Evolutionary conservation across 305 asterid genomes (phyloP), one percentile per base, ranked within the genome.

Genomic region (Solanum hybrid): DNA sequence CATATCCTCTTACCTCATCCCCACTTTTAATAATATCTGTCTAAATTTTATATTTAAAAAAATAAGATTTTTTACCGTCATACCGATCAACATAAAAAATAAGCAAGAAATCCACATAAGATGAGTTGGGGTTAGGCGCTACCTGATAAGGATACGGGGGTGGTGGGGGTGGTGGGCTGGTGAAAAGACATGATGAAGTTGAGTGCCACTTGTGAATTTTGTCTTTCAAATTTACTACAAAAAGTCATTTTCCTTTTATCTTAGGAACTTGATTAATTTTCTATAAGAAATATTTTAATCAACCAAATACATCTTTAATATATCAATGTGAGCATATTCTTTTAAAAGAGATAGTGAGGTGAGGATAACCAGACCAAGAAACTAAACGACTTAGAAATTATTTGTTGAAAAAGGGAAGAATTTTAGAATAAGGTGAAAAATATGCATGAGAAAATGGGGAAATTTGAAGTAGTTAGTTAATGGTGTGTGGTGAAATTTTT

Each of bases 51-150:
- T 0, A 42, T 42, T 42, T 42, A 0, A 61, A 22, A 67, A 22
- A n/a, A 67, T 24, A 67, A 12, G 0, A 0, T 0, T 12, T 57
- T 2, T n/a, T 69, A 69, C 1, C 0, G 6, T 5, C 6, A 3
- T 64, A 22, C 5, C 2, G 14, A 69, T n/a, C 75, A 24, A 69
- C 71, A 61, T 61, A 8, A 3, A 10, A 69, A 69, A 24, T 67
- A n/a, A 69, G 14, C 13, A 69, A 69, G 8, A 69, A n/a, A n/a
- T 64, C 3, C 11, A 64, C 26, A 1, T 9, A 22, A 67, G 29
- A 10, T n/a, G 67, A 5, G 14, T 67, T 67, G 75, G 16, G 31
- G 29, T n/a, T 67, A 8, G 16, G 75, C 75, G 3, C 75, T n/a
- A 67, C 75, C 7, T 67, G 29, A 67, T 67, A 67, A 11, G 1